These are phyloP conservation scores for Lecanosticta acicola DNA, from an alignment of 2,329 filamentous ascomycete genomes.

Conservation along the genomic window DNA sequence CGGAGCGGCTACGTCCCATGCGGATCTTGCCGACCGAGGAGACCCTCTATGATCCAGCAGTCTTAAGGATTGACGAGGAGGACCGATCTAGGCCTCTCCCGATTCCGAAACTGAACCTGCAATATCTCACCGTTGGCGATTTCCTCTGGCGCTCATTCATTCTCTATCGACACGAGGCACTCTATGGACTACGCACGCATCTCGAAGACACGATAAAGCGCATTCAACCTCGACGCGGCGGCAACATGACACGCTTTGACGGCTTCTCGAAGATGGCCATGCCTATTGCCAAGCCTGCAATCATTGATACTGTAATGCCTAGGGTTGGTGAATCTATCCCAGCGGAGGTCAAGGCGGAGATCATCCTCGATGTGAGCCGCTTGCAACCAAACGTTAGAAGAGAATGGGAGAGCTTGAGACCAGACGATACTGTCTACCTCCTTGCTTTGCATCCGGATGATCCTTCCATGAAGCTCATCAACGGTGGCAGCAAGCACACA, in stretches of 20 bases:
- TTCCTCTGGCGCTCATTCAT: constrained; percentile 95
- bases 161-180: constrained; percentile 82
- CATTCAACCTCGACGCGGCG: constrained; percentile 62
- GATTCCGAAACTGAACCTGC: constrained; percentile 88
- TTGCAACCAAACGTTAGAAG: constrained; percentile 68
- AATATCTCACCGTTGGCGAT: constrained; percentile 90
- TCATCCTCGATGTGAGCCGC: constrained; percentile 74
- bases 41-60: constrained; percentile 69
- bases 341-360: constrained; percentile 79
- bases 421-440: constrained; percentile 86
- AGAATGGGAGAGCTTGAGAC: constrained; percentile 85
- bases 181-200: constrained; percentile 89
- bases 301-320: constrained; percentile 78
- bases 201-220: constrained; percentile 77
- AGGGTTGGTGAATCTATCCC: constrained; percentile 73
- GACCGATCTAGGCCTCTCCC: constrained; percentile 82
- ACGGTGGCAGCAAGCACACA: constrained; percentile 48
- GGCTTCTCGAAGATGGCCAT: constrained; percentile 91
- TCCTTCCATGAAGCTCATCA: constrained; percentile 46
- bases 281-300: constrained; percentile 75
- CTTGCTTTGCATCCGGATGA: constrained; percentile 64
- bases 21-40: constrained; percentile 78
- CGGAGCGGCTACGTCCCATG: constrained; percentile 67
- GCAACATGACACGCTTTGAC: constrained; percentile 64
- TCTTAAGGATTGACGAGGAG: constrained; percentile 78